Evolutionary conservation across 495 filamentous ascomycete genomes (phyloP).

Genomic region (Letharia lupina): DNA sequence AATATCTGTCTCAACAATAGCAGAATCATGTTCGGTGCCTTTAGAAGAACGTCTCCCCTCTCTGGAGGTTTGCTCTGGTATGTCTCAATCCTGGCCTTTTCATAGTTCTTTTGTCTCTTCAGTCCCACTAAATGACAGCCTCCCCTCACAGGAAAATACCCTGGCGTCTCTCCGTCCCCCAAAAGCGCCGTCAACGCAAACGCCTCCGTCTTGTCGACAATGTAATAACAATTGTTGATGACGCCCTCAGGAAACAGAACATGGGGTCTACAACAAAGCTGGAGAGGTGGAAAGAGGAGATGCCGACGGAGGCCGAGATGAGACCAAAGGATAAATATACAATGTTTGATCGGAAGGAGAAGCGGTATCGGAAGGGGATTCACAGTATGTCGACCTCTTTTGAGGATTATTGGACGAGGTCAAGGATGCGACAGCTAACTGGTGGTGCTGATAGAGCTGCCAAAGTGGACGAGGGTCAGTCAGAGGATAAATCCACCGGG

Average conservation of each 20-base stretch:
- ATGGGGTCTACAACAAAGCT: conserved; percentile 57
- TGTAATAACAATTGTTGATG: conserved; percentile 68
- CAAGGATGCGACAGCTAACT: not conserved
- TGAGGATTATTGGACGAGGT: conserved; percentile 8
- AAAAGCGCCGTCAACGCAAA: conserved; percentile 83
- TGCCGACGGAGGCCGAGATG: conserved; percentile 97
- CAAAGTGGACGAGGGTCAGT: conserved; percentile 92
- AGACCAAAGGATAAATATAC: conserved; percentile 94
- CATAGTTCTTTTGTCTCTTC: not conserved
- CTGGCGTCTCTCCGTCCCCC: conserved; percentile 83
- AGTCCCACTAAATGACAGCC: conserved; percentile 8
- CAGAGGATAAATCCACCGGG: conserved; percentile 90
- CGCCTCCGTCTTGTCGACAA: conserved; percentile 79
- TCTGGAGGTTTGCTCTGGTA: conserved; percentile 82
- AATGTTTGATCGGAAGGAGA: conserved; percentile 92
- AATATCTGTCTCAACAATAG: not conserved
- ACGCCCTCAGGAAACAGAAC: conserved; percentile 62
- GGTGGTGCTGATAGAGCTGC: conserved; percentile 52
- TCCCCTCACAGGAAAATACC: conserved; percentile 75
- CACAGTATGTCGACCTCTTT: conserved; percentile 63
- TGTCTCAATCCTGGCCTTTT: conserved; percentile 14
- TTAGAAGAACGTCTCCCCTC: conserved; percentile 67
- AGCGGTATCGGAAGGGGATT: conserved; percentile 89
- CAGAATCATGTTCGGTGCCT: conserved; percentile 64
- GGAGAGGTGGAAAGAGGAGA: conserved; percentile 83